Percentiles rank a stretch among this genome's conserved stretches.
Evolutionary conservation across 352 stramenopile species (phyloP).

Genomic region (Stramenopiles sp.): DNA sequence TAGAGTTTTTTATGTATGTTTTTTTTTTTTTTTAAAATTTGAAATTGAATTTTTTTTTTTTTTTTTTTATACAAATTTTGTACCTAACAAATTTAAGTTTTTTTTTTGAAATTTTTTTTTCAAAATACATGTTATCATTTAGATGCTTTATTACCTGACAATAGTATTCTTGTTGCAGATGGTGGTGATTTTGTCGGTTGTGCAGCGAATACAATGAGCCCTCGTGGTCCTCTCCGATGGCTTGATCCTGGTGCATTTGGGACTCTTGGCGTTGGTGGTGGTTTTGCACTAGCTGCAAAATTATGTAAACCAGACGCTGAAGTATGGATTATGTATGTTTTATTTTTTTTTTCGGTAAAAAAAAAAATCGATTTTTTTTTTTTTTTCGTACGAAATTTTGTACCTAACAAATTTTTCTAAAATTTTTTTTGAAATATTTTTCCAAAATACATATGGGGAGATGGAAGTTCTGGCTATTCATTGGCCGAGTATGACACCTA

Average conservation of each 20-base stretch:
- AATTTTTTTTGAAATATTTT: too few species aligned
- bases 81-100: too few species aligned
- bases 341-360: too few species aligned
- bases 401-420: too few species aligned
- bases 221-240: conserved; percentile 13
- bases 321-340: conserved; percentile 16
- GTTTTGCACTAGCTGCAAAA: conserved; percentile 15
- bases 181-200: conserved; percentile 17
- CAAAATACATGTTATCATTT: conserved; percentile 12
- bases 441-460: conserved; percentile 16
- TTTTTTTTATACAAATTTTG: too few species aligned
- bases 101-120: too few species aligned
- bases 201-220: conserved; percentile 13
- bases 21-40: too few species aligned
- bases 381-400: too few species aligned
- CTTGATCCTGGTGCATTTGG: conserved; percentile 16
- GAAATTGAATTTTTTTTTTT: too few species aligned
- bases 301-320: conserved; percentile 14
- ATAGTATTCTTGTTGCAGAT: conserved; percentile 16
- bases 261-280: conserved; percentile 16
- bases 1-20: too few species aligned
- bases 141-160: conserved; percentile 14
- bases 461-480: conserved; percentile 13
- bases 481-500: conserved; percentile 17
- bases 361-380: too few species aligned